phyloP scores from a whole-genome alignment of 2,329 filamentous ascomycete species.

The Aspergillus udagawae region DNA sequence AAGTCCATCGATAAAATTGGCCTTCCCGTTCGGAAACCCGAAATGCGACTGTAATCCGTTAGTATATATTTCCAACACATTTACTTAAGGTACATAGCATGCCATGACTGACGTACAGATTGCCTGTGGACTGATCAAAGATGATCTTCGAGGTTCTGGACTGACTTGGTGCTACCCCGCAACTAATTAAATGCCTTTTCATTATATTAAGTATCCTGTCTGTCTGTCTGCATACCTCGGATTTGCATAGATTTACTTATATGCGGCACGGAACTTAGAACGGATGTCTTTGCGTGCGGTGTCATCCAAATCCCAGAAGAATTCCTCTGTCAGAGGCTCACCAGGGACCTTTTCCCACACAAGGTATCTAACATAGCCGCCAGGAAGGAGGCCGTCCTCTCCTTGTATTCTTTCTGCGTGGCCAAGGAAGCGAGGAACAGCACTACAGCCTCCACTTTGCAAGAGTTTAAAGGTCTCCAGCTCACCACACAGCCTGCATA shows the following conservation, averaged over 20 bases:
- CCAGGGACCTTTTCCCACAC: conserved; percentile 16
- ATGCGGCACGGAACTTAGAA: conserved; percentile 13
- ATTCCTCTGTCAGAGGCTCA: conserved; percentile 11
- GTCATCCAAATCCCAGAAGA: conserved; percentile 15
- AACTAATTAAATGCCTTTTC: conserved; percentile 11
- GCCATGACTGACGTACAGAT: conserved; percentile 10
- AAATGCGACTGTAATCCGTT: conserved; percentile 9
- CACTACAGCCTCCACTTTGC: conserved; percentile 9
- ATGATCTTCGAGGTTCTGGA: conserved; percentile 16
- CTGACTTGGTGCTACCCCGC: conserved; percentile 6
- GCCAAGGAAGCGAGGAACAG: conserved; percentile 15
- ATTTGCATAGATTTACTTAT: conserved; percentile 13
- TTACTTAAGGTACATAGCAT: conserved; percentile 8
- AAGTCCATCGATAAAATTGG: conserved; percentile 11
- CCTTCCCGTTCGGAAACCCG: conserved; percentile 13
- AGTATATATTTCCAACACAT: conserved; percentile 5
- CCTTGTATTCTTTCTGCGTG: conserved; percentile 11
- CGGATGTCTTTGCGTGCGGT: conserved; percentile 11
- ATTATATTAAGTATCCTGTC: conserved; percentile 6
- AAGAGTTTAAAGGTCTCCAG: conserved; percentile 11
- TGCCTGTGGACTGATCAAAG: conserved; percentile 13
- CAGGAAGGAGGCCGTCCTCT: conserved; percentile 12
- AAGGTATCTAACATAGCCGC: conserved; percentile 14
- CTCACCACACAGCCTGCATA: conserved; percentile 13
- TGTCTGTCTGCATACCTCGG: not conserved